These are phyloP conservation scores for Nasturtium officinale DNA, from an alignment of 345 rosid species.

Conservation along the genomic window DNA sequence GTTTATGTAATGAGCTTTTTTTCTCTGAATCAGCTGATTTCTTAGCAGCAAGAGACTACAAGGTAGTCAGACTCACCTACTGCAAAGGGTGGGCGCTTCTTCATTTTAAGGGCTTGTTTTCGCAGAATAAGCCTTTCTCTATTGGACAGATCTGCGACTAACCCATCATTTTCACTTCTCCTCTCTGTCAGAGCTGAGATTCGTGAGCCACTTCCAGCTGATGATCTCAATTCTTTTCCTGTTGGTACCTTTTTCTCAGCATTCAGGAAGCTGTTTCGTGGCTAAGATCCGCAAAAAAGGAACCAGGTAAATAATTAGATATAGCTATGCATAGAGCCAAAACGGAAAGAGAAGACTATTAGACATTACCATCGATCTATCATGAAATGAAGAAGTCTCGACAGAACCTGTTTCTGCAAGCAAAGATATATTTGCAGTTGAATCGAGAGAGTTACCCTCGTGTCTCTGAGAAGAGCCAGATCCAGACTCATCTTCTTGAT, in stretches of 20 bases:
- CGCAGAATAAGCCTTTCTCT: conserved; percentile 86
- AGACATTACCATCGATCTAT: conserved; percentile 45
- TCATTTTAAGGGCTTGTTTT: conserved; percentile 86
- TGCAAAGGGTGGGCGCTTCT: conserved; percentile 81
- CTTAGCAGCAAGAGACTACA: conserved; percentile 6
- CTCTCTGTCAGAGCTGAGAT: too few species aligned
- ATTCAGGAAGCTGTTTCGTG: conserved; percentile 18
- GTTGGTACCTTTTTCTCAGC: conserved; percentile 31
- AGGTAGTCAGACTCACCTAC: conserved; percentile 56
- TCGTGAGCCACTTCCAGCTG: conserved; percentile 36
- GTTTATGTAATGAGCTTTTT: too few species aligned
- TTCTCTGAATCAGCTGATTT: background rate
- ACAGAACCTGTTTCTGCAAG: conserved; percentile 30
- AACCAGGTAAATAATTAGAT: background rate
- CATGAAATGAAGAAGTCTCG: conserved; percentile 40
- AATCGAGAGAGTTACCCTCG: conserved; percentile 25
- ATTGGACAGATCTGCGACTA: conserved; percentile 59
- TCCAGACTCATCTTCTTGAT: conserved; percentile 37
- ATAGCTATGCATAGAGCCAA: conserved; percentile 13
- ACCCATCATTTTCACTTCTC: conserved; percentile 36
- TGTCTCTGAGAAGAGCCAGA: conserved; percentile 35
- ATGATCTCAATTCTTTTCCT: conserved; percentile 37
- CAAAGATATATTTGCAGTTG: conserved; percentile 21
- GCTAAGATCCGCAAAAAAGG: conserved; percentile 38
- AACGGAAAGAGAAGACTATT: conserved; percentile 25